Conservation (phyloP, 2,329 filamentous ascomycete genomes). For the Myriosclerotinia scirpicola region DNA sequence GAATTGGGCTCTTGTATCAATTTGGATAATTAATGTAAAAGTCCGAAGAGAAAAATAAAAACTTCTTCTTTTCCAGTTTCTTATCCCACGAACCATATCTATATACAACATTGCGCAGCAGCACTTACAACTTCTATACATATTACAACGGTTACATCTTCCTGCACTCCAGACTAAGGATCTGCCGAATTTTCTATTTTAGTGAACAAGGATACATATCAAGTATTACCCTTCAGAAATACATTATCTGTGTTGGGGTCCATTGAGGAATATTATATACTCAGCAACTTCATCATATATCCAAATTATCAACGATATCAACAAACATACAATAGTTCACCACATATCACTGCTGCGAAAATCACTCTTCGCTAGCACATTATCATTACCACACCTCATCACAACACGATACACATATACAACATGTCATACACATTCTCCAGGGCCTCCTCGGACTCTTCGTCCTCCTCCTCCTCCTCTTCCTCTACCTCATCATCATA, state of each 20-base stretch:
- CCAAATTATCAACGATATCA: not conserved
- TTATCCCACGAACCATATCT: not conserved
- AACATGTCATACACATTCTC: constrained; percentile 10
- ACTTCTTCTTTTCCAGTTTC: constrained; percentile 1
- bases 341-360: not conserved
- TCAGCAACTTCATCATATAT: not conserved
- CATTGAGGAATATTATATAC: constrained; percentile 5
- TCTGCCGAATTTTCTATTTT: constrained; percentile 20
- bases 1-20: constrained; percentile 2
- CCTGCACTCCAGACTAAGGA: constrained; percentile 17
- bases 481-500: constrained; percentile 29
- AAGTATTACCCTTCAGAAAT: not conserved
- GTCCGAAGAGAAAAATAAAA: not conserved
- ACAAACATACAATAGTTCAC: not conserved
- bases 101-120: not conserved
- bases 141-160: not conserved
- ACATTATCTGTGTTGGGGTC: constrained; percentile 3
- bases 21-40: constrained; percentile 15
- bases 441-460: constrained; percentile 31
- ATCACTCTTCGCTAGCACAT: constrained; percentile 16
- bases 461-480: constrained; percentile 27
- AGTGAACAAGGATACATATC: constrained; percentile 10
- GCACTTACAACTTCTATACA: not conserved
- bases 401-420: not conserved
- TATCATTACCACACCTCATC: not conserved